Evolutionary conservation across 2,329 filamentous ascomycete species (phyloP).

Genomic region (Rosellinia necatrix): DNA sequence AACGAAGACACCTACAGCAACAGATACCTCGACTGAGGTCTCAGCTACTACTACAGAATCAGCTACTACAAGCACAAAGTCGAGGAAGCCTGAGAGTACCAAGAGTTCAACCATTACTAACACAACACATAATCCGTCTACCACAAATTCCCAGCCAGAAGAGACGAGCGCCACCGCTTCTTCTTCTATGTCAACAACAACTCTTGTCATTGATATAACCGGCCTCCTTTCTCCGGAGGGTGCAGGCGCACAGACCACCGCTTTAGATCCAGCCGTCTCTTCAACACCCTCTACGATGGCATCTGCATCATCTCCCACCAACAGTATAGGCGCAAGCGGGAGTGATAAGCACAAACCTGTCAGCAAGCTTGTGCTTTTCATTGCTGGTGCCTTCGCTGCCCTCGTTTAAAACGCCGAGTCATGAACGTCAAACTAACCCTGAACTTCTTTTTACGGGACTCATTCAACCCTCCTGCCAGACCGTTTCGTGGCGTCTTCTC

Average conservation of each 20-base stretch:
- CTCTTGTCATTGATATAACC: constrained; percentile 1
- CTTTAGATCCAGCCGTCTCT: not conserved
- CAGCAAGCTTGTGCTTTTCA: constrained; percentile 14
- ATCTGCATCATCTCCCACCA: constrained; percentile 3
- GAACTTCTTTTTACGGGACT: not conserved
- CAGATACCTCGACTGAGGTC: constrained; percentile 9
- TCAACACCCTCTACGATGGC: not conserved
- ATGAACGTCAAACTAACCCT: not conserved
- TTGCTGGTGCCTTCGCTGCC: constrained; percentile 21
- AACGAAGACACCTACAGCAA: constrained; percentile 20
- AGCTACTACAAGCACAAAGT: constrained; percentile 2
- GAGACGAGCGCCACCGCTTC: constrained; percentile 3
- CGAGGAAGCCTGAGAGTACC: constrained; percentile 11
- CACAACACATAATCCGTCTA: not conserved
- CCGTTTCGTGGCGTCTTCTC: not conserved
- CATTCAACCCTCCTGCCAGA: not conserved
- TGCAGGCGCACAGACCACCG: not conserved
- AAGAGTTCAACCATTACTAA: constrained; percentile 13
- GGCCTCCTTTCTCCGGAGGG: not conserved
- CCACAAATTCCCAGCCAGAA: constrained; percentile 2
- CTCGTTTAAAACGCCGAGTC: constrained; percentile 1
- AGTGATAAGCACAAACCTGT: constrained; percentile 4
- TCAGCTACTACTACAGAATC: constrained; percentile 1
- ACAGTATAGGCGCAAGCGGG: constrained; percentile 1
- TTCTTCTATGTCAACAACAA: not conserved